Conservation (phyloP, 371 early-diverging fungal genomes). For the Circinella minor region DNA sequence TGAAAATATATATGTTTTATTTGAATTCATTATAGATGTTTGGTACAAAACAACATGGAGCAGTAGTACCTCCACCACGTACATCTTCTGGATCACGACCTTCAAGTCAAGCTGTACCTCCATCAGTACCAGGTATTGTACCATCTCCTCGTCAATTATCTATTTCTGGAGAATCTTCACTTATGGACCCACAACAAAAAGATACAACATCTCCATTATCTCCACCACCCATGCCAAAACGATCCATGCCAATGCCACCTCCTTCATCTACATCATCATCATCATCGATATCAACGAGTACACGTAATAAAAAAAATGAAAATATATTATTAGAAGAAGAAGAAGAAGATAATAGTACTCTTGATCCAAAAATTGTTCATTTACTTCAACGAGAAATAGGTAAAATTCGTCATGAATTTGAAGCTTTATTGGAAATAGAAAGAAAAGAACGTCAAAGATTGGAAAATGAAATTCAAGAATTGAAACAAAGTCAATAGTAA, state of each 20-base stretch:
- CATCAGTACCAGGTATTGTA: not conserved
- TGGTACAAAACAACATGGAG: constrained; percentile 3
- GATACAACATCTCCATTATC: constrained; percentile 17
- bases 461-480: constrained; percentile 13
- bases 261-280: constrained; percentile 12
- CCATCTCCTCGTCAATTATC: constrained; percentile 6
- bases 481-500: not conserved
- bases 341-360: not conserved
- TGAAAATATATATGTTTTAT: too few relatives aligned
- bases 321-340: not conserved
- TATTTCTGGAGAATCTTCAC: not conserved
- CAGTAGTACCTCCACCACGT: constrained; percentile 23
- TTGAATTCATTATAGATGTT: not conserved
- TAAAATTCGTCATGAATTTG: constrained; percentile 11
- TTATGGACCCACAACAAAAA: not conserved
- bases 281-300: too few relatives aligned
- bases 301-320: not conserved
- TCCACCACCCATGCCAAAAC: constrained; percentile 35
- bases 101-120: constrained; percentile 14
- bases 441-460: constrained; percentile 7
- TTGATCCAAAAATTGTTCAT: not conserved
- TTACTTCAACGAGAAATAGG: not conserved
- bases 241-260: constrained; percentile 45
- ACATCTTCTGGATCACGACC: constrained; percentile 18
- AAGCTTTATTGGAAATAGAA: constrained; percentile 7